Conservation (phyloP, 2,329 filamentous ascomycete species). For the Teratosphaeria destructans region DNA sequence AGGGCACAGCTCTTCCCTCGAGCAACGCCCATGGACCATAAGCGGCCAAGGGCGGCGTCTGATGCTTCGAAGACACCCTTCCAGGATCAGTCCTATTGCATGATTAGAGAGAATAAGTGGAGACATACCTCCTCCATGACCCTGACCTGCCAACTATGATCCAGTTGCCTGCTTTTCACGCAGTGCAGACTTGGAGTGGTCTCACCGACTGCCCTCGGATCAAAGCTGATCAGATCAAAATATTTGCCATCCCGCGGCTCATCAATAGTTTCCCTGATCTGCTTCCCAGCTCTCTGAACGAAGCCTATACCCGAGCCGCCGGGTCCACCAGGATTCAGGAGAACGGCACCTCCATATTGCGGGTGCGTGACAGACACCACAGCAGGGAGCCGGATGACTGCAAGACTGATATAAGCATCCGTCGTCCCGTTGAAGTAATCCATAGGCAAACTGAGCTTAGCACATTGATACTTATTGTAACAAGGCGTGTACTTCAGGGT, state of each 20-base stretch:
- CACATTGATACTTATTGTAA: constrained; percentile 37
- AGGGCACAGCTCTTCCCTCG: constrained; percentile 20
- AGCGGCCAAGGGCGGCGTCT: constrained; percentile 31
- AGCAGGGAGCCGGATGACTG: constrained; percentile 38
- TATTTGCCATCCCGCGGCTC: constrained; percentile 21
- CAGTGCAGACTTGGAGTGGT: neutral
- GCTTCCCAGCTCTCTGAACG: constrained; percentile 15
- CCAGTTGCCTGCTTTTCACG: constrained; percentile 7
- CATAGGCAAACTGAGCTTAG: constrained; percentile 40
- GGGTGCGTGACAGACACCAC: constrained; percentile 30
- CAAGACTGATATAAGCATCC: constrained; percentile 29
- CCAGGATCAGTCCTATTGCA: neutral
- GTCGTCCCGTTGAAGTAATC: constrained; percentile 31
- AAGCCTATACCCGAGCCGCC: constrained; percentile 31
- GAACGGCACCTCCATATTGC: constrained; percentile 30
- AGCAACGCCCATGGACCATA: constrained; percentile 31
- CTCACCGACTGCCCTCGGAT: constrained; percentile 27
- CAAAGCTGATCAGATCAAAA: constrained; percentile 36
- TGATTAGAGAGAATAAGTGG: neutral
- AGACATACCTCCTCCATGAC: constrained; percentile 19
- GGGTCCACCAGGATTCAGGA: constrained; percentile 37
- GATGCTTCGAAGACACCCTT: constrained; percentile 24
- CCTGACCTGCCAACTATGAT: constrained; percentile 29
- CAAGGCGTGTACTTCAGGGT: constrained; percentile 23
- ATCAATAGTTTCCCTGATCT: constrained; percentile 11